Evolutionary conservation across 2,329 filamentous ascomycete genomes (phyloP).

Genomic region (Fusarium sublunatum): DNA sequence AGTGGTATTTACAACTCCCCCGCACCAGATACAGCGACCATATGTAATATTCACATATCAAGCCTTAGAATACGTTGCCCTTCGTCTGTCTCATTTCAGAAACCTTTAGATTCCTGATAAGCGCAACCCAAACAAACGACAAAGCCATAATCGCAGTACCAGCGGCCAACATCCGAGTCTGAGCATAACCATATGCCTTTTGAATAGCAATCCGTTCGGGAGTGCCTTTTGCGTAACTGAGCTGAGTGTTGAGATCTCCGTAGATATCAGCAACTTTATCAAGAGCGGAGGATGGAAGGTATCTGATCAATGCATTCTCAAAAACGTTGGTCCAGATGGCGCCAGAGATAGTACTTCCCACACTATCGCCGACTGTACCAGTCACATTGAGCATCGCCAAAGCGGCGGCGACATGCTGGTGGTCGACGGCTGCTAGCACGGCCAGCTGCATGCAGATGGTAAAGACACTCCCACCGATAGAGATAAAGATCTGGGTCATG

Average conservation of each 20-base stretch:
- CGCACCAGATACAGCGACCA: too few species aligned
- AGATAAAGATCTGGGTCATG: slow-evolving; percentile 59
- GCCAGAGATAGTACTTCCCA: slow-evolving; percentile 57
- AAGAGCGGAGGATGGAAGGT: slow-evolving; percentile 34
- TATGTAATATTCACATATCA: too few species aligned
- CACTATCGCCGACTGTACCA: slow-evolving; percentile 64
- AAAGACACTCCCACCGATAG: slow-evolving; percentile 49
- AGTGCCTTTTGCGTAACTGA: slow-evolving; percentile 36
- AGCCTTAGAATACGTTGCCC: slow-evolving; percentile 27
- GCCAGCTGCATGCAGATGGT: slow-evolving; percentile 50
- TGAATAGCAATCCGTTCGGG: slow-evolving; percentile 42
- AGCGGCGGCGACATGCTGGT: slow-evolving; percentile 61
- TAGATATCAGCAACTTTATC: slow-evolving; percentile 31
- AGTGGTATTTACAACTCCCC: too few species aligned
- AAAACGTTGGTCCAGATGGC: slow-evolving; percentile 50
- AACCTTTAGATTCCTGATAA: slow-evolving; percentile 38
- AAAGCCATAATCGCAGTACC: slow-evolving; percentile 37
- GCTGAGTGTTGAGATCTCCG: slow-evolving; percentile 35
- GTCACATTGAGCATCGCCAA: slow-evolving; percentile 68
- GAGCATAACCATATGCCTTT: slow-evolving; percentile 24
- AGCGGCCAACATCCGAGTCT: slow-evolving; percentile 36
- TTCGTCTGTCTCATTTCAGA: slow-evolving; percentile 35
- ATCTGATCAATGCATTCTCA: slow-evolving; percentile 31
- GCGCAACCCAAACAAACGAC: slow-evolving; percentile 32
- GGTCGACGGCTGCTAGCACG: slow-evolving; percentile 47